Evolutionary conservation across 768 basidiomycete genomes (phyloP).

Genomic region (Mycena galericulata): DNA sequence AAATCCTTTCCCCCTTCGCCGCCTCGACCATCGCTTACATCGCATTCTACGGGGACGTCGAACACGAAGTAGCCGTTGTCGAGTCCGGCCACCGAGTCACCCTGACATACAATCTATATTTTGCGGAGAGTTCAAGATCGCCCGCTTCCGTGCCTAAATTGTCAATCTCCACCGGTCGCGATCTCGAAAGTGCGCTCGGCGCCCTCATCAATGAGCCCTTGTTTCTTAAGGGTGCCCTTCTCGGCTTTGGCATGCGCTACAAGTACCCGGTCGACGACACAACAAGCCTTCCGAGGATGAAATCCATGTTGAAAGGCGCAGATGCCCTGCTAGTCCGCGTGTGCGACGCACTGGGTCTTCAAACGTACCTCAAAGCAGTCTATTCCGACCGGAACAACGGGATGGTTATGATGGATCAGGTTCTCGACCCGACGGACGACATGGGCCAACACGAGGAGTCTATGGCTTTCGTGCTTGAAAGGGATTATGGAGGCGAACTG

Average conservation of each 20-base stretch:
- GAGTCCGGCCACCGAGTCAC: slow-evolving; percentile 19
- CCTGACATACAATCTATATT: slow-evolving; percentile 21
- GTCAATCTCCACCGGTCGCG: background rate
- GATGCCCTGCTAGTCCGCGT: slow-evolving; percentile 42
- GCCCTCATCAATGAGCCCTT: slow-evolving; percentile 45
- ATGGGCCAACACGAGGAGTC: background rate
- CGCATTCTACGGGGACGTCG: slow-evolving; percentile 25
- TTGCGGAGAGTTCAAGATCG: background rate
- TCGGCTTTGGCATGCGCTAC: slow-evolving; percentile 55
- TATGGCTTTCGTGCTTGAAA: background rate
- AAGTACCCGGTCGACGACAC: slow-evolving; percentile 47
- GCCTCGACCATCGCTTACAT: slow-evolving; percentile 9
- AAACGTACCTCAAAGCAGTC: slow-evolving; percentile 36
- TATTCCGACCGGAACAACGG: background rate
- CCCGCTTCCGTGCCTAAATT: too few species aligned
- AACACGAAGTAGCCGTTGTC: slow-evolving; percentile 15
- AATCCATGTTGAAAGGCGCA: slow-evolving; percentile 42
- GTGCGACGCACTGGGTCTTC: slow-evolving; percentile 34
- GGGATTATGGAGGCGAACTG: background rate
- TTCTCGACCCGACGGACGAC: background rate
- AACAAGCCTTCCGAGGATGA: slow-evolving; percentile 7
- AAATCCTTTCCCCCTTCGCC: slow-evolving; percentile 26
- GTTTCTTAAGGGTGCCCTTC: slow-evolving; percentile 54
- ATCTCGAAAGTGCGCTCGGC: slow-evolving; percentile 24
- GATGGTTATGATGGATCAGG: background rate